Evolutionary conservation across 192 early-diverging fungal genomes (phyloP).

Genomic region (Phycomyces blakesleeanus): DNA sequence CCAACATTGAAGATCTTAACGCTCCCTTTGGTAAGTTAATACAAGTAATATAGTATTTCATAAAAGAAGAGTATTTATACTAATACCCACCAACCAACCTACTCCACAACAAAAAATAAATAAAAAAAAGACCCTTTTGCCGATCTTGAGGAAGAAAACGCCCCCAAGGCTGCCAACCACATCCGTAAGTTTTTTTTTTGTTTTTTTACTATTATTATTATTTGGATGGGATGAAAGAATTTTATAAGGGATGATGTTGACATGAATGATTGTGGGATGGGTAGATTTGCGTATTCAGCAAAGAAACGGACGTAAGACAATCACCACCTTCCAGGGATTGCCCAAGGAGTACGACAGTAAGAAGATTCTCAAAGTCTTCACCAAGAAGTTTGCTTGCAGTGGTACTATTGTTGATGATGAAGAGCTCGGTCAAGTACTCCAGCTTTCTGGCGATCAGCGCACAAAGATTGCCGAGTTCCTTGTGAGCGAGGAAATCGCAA

Average conservation of each 20-base stretch:
- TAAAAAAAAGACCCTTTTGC: constrained; percentile 49
- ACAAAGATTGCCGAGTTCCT: constrained; percentile 76
- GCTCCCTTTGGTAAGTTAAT: constrained; percentile 22
- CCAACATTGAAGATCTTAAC: constrained; percentile 29
- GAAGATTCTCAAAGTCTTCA: constrained; percentile 89
- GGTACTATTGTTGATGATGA: constrained; percentile 90
- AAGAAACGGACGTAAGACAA: constrained; percentile 92
- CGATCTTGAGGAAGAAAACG: constrained; percentile 37
- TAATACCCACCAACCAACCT: too few relatives aligned
- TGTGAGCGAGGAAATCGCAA: constrained; percentile 60
- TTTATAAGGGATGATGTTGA: too few relatives aligned
- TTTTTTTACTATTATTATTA: background rate
- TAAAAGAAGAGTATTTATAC: background rate
- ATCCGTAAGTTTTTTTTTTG: constrained; percentile 39
- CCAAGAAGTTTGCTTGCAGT: constrained; percentile 94
- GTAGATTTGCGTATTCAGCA: constrained; percentile 96
- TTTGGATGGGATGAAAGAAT: background rate
- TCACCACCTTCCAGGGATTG: constrained; percentile 92
- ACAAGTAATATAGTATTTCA: too few relatives aligned
- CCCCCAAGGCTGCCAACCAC: constrained; percentile 27
- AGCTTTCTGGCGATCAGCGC: constrained; percentile 94
- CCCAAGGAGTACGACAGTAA: constrained; percentile 81
- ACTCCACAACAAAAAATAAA: too few relatives aligned
- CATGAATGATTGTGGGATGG: background rate
- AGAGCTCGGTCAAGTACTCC: constrained; percentile 85